Conservation (phyloP, 352 stramenopile species). For the Pythium aphanidermatum region DNA sequence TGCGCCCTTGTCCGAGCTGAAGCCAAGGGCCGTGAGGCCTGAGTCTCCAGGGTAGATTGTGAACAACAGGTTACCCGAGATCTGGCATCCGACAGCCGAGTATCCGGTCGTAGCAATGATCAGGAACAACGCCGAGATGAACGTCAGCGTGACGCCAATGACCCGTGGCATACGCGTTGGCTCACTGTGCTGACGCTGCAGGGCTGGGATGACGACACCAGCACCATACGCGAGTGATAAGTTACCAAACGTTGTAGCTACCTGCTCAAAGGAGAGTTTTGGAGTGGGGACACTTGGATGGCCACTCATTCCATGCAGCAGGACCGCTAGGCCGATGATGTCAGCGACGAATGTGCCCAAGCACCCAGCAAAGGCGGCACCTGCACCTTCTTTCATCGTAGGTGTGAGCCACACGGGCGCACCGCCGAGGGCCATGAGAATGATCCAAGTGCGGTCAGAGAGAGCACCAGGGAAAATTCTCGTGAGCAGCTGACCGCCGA, state of each 20-base stretch:
- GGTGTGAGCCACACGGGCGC: slow-evolving; percentile 25
- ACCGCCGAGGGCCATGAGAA: slow-evolving; percentile 19
- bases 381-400: slow-evolving; percentile 25
- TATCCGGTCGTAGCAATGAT: slow-evolving; percentile 30
- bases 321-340: slow-evolving; percentile 15
- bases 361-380: slow-evolving; percentile 20
- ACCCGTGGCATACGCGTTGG: slow-evolving; percentile 25
- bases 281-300: slow-evolving; percentile 16
- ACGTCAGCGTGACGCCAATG: slow-evolving; percentile 21
- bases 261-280: slow-evolving; percentile 23
- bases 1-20: slow-evolving; percentile 12
- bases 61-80: slow-evolving; percentile 49
- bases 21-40: slow-evolving; percentile 18
- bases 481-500: slow-evolving; percentile 18
- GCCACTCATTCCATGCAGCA: slow-evolving; percentile 23
- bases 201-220: slow-evolving; percentile 24
- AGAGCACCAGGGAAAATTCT: slow-evolving; percentile 22
- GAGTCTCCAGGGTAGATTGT: slow-evolving; percentile 33
- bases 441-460: slow-evolving; percentile 21
- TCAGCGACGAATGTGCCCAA: slow-evolving; percentile 25
- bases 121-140: slow-evolving; percentile 22
- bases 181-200: slow-evolving; percentile 16
- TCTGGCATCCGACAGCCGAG: slow-evolving; percentile 47
- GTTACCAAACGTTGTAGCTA: slow-evolving; percentile 25
- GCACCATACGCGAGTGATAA: slow-evolving; percentile 27